A percentile compares a stretch with the other conserved stretches of the same genome.
These are phyloP conservation scores for Talaromyces atroroseus DNA, from an alignment of 2,329 filamentous ascomycete genomes.

Conservation along the genomic window DNA sequence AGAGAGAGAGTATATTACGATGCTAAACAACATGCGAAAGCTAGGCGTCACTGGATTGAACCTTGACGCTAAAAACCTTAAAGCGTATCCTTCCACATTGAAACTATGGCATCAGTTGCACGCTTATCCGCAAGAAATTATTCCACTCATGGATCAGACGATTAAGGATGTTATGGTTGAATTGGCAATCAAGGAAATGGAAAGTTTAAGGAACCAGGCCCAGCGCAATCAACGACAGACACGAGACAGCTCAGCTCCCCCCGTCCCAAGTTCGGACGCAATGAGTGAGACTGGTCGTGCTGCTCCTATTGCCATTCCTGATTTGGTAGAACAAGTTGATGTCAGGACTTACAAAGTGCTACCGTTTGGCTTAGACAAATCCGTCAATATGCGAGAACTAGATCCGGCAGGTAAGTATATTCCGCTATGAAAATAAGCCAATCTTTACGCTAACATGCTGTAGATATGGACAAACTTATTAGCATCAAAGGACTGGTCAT, in stretches of 20 bases:
- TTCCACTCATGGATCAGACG: conserved; percentile 91
- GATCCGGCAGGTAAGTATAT: conserved; percentile 66
- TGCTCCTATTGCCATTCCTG: conserved; percentile 51
- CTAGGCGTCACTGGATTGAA: conserved; percentile 81
- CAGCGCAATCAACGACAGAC: conserved; percentile 44
- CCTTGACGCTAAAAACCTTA: conserved; percentile 81
- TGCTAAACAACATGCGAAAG: conserved; percentile 85
- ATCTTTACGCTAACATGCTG: background rate
- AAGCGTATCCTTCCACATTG: conserved; percentile 82
- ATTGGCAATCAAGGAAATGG: conserved; percentile 73
- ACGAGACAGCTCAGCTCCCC: conserved; percentile 59
- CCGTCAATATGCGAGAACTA: conserved; percentile 86
- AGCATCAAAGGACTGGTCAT: conserved; percentile 95
- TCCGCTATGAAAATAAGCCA: conserved; percentile 21
- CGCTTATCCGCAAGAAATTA: conserved; percentile 90
- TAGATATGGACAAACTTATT: conserved; percentile 92
- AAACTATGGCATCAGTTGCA: conserved; percentile 96
- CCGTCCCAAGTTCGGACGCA: conserved; percentile 69
- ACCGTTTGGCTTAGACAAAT: conserved; percentile 80
- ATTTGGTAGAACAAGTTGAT: conserved; percentile 70
- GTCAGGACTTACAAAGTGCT: conserved; percentile 77
- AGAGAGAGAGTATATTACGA: conserved; percentile 75
- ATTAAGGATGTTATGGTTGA: conserved; percentile 93
- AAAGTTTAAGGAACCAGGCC: conserved; percentile 57
- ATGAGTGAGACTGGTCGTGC: conserved; percentile 41